Evolutionary conservation across 148 eudicot species (phyloP).

Genomic region (Drosera capensis): DNA sequence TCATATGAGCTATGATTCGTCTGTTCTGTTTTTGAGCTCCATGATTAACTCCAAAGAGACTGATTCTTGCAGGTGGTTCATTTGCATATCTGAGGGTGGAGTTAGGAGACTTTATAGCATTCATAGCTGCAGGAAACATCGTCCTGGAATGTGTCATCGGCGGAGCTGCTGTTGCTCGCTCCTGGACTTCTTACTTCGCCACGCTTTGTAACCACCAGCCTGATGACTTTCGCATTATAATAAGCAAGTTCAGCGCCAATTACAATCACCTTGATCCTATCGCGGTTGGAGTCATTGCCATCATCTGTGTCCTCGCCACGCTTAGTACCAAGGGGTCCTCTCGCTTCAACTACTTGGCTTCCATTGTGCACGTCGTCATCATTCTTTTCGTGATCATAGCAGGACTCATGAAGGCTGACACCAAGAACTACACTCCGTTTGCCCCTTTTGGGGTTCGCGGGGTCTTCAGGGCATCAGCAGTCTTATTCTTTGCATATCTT

Average conservation of each 20-base stretch:
- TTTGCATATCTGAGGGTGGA: slow-evolving; percentile 69
- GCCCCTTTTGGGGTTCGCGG: slow-evolving; percentile 21
- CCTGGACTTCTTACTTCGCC: slow-evolving; percentile 60
- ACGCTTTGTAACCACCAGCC: slow-evolving; percentile 39
- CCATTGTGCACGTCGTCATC: slow-evolving; percentile 33
- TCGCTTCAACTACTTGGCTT: slow-evolving; percentile 33
- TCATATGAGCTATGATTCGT: too few relatives aligned
- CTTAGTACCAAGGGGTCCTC: slow-evolving; percentile 41
- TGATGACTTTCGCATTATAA: slow-evolving; percentile 24
- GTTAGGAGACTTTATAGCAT: slow-evolving; percentile 60
- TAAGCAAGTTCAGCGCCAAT: slow-evolving; percentile 5
- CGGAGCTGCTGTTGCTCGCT: slow-evolving; percentile 39
- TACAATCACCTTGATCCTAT: slow-evolving; percentile 49
- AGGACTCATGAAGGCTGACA: slow-evolving; percentile 38
- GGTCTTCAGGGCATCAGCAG: slow-evolving; percentile 37
- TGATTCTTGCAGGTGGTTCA: slow-evolving; percentile 63
- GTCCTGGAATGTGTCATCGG: slow-evolving; percentile 34
- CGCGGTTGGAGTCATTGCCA: slow-evolving; percentile 20
- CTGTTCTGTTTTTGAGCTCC: too few relatives aligned
- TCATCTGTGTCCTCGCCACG: slow-evolving; percentile 23
- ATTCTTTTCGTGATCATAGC: slow-evolving; percentile 41
- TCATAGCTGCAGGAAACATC: slow-evolving; percentile 70
- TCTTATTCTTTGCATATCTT: slow-evolving; percentile 50
- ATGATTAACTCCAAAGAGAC: too few relatives aligned
- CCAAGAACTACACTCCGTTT: slow-evolving; percentile 12